A percentile compares a stretch with the other conserved stretches of the same genome.
These are phyloP conservation scores for Penicillium sp. DNA, from an alignment of 2,329 filamentous ascomycete species.

Conservation along the genomic window DNA sequence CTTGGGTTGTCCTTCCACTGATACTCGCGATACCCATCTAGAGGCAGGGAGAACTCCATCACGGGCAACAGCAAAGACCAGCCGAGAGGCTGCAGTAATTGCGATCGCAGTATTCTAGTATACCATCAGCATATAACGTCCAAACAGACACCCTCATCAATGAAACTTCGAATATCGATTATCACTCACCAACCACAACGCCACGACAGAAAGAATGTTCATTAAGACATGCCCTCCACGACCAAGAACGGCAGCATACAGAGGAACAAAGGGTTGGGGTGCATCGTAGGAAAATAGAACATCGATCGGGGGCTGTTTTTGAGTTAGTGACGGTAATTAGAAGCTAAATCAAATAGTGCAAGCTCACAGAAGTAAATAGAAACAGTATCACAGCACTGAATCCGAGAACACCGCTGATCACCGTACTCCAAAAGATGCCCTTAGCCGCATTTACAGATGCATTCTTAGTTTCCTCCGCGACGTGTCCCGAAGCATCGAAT, in stretches of 20 bases:
- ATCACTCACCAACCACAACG: constrained; percentile 29
- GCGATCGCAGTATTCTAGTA: constrained; percentile 62
- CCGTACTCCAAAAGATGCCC: constrained; percentile 65
- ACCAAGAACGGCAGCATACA: constrained; percentile 62
- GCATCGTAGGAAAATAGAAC: constrained; percentile 58
- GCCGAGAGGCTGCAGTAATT: constrained; percentile 62
- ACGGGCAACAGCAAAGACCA: constrained; percentile 45
- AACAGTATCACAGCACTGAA: constrained; percentile 62
- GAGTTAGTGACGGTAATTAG: background rate
- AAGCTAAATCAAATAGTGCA: background rate
- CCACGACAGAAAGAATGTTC: constrained; percentile 55
- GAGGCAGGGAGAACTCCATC: constrained; percentile 66
- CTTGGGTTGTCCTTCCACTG: constrained; percentile 57
- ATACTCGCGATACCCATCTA: constrained; percentile 60
- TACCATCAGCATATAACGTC: background rate
- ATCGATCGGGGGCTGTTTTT: constrained; percentile 54
- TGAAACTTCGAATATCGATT: no score
- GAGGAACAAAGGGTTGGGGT: constrained; percentile 62
- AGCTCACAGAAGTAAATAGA: constrained; percentile 29
- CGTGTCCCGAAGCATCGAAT: constrained; percentile 64
- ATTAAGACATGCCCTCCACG: constrained; percentile 63
- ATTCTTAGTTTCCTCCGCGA: constrained; percentile 65
- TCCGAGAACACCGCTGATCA: constrained; percentile 60
- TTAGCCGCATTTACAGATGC: constrained; percentile 59
- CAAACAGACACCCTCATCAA: no score